Conservation (phyloP, 768 basidiomycete genomes). For the Favolaschia claudopus region DNA sequence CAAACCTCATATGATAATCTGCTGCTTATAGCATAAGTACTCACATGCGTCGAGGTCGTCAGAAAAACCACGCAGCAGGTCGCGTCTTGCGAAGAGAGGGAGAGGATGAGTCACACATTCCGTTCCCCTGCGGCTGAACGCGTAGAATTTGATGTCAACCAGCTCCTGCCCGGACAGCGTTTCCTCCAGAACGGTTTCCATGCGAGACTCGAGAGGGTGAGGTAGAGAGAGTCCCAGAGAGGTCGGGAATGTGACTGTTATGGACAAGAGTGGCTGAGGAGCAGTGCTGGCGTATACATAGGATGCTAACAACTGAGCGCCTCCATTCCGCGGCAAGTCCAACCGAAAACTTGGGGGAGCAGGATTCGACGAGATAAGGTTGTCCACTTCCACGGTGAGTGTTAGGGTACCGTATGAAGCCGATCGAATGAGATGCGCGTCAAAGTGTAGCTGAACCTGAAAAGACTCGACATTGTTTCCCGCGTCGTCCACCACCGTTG, state of each 20-base stretch:
- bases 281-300: slow-evolving; percentile 11
- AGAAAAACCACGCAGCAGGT: slow-evolving; percentile 26
- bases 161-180: slow-evolving; percentile 24
- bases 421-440: slow-evolving; percentile 5
- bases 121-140: slow-evolving; percentile 25
- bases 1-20: neutral
- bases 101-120: slow-evolving; percentile 12
- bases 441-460: slow-evolving; percentile 11
- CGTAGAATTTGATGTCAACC: slow-evolving; percentile 31
- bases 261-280: neutral
- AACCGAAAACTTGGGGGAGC: neutral
- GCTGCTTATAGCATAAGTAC: no score
- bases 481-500: slow-evolving; percentile 12
- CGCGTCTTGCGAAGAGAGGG: slow-evolving; percentile 25
- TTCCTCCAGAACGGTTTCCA: slow-evolving; percentile 20
- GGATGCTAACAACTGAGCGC: neutral
- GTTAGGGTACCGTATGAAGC: slow-evolving; percentile 1
- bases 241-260: neutral
- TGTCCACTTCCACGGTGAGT: neutral
- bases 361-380: slow-evolving; percentile 10
- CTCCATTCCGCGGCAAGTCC: no score
- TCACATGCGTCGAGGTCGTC: slow-evolving; percentile 24
- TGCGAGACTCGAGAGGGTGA: neutral
- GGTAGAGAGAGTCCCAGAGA: slow-evolving; percentile 1
- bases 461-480: slow-evolving; percentile 14